Evolutionary conservation across 768 basidiomycete species (phyloP).

Genomic region (Mycena amicta): DNA sequence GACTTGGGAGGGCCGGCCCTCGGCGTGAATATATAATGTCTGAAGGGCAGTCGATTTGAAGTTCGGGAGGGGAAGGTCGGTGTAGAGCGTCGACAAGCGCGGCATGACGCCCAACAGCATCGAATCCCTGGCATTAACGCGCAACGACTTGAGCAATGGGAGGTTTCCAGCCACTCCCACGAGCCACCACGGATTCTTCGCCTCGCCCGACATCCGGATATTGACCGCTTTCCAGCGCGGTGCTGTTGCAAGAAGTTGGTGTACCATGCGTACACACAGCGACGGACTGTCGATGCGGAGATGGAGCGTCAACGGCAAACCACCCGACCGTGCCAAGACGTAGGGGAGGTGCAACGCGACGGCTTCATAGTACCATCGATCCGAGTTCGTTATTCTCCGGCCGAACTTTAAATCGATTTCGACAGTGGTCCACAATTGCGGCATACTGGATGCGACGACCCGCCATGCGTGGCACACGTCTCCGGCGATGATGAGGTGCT

Average conservation of each 20-base stretch:
- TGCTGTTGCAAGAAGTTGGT: not conserved
- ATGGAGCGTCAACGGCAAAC: not conserved
- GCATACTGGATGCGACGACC: not conserved
- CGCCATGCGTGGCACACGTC: not conserved
- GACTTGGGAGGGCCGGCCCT: not conserved
- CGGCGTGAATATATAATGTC: not conserved
- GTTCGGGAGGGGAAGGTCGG: not conserved
- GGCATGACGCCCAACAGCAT: not conserved
- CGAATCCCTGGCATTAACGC: not conserved
- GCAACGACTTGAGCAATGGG: not conserved
- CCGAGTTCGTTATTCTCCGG: not conserved
- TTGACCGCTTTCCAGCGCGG: not conserved
- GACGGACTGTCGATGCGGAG: not conserved
- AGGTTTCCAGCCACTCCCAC: not conserved
- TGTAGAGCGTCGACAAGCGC: not conserved
- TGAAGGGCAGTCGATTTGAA: not conserved
- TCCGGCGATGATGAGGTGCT: not conserved
- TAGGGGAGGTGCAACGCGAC: not conserved
- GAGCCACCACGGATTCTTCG: not conserved
- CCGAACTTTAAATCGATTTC: not conserved
- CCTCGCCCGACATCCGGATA: not conserved
- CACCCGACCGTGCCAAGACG: not conserved
- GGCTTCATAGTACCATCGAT: not conserved
- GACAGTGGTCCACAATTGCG: not conserved
- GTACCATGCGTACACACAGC: not conserved